These are phyloP conservation scores for Lyophyllum shimeji DNA, from an alignment of 768 basidiomycete species.

Conservation along the genomic window DNA sequence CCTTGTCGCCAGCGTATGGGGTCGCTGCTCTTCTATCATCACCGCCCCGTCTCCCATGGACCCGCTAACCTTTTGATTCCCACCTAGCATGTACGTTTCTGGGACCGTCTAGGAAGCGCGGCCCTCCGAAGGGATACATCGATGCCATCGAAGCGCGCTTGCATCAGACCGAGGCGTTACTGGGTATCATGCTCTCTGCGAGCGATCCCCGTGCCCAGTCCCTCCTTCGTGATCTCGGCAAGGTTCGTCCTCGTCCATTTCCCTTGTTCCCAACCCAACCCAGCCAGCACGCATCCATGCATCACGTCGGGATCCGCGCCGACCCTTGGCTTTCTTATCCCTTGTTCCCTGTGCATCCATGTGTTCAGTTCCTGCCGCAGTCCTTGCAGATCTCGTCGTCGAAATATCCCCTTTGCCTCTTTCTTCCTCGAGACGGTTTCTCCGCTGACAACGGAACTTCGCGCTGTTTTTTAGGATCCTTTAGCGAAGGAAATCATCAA, in stretches of 20 bases:
- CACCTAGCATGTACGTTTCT: conserved; percentile 71
- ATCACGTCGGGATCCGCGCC: conserved; percentile 2
- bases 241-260: conserved; percentile 35
- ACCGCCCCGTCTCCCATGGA: conserved; percentile 6
- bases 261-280: too few species aligned
- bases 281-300: neutral
- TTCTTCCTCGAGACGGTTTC: neutral
- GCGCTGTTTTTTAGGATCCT: conserved; percentile 52
- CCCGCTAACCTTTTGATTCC: conserved; percentile 8
- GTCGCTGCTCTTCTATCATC: conserved; percentile 10
- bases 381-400: neutral
- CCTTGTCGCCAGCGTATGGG: neutral
- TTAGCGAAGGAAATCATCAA: conserved; percentile 79
- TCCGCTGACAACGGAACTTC: conserved; percentile 5
- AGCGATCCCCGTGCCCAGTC: conserved; percentile 38
- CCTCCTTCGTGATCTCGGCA: conserved; percentile 49
- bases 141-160: conserved; percentile 90
- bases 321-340: conserved; percentile 14
- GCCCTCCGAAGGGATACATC: conserved; percentile 92
- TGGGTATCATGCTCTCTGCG: conserved; percentile 75
- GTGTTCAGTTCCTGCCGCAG: neutral
- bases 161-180: conserved; percentile 87
- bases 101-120: conserved; percentile 78
- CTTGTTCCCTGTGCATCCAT: neutral
- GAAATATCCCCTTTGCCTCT: neutral